Base-by-base conservation (phyloP, 768 basidiomycete species). In the Calocera viscosa region DNA sequence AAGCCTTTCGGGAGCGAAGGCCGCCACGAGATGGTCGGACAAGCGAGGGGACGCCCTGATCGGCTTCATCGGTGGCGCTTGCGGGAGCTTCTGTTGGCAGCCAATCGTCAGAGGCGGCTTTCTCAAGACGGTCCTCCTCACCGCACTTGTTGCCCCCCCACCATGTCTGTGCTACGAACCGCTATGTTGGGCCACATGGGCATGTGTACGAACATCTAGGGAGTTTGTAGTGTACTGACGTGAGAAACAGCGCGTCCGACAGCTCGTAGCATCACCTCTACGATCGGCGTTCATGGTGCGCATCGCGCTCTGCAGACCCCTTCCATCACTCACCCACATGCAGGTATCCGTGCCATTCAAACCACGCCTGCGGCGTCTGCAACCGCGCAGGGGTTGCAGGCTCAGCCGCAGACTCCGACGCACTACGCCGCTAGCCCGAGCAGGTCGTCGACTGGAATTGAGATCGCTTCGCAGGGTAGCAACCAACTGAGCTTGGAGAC, bases 401-500 rank as follows among this genome's bases (percentile, higher is more conserved):
- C 14, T 32, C 26, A 60, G 53, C 53, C 53, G 30, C 11, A 19
- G 7, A 32, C 53, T 2, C 26, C 53, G 10, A 60, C 30, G 30
- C 53, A 11, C 16, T 60, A 11, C 19, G 43, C 7, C 19, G 8
- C 43, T 30, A 32, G 26, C 26, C 30, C 53, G 30, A 32, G 53
- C 24, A 60, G 10, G 53, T 7, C 53, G 14, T 5, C 53, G 26
- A 60, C 26, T 32, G 53, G 53, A 26, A 60, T 60, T 60, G 53
- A 60, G 30, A 2, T 92, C 63, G 93, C 93, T 12, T 83, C 88
- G 73, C 82, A 81, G 49, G 89, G 86, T 63, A 91, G 89, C 33
- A 91, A 91, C 71, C 91, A 94, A 74, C 80, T 84, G 67, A 91
- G 89, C 74, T 80, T 98, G 67, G 88, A 94, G 80, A 87, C 86